Evolutionary conservation across 2,329 filamentous ascomycete species (phyloP), one percentile per base, ranked within the genome.

Genomic region (Emericellopsis cladophorae): DNA sequence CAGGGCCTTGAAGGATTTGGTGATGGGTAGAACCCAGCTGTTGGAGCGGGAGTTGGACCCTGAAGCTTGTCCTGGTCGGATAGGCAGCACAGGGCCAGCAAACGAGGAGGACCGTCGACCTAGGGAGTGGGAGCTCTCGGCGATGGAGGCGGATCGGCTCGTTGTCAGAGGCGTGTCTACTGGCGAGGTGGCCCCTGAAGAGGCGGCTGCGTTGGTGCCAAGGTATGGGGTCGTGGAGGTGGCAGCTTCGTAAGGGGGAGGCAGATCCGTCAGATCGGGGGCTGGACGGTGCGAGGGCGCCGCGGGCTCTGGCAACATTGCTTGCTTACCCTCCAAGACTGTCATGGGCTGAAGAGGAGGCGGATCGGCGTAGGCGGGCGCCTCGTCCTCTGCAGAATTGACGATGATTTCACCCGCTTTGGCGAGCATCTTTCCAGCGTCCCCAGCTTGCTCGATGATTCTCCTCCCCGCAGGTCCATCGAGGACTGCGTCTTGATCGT

Each of bases 1-100:
- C 42, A 62, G 51, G 10, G 58, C 60, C 16, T 57, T 61, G 48
- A 61, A 57, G 0, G 57, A 56, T 18, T 55, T 51, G 3, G 54
- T 54, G 21, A 64, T 26, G 37, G 23, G 14, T 4, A 10, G 5
- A 4, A 23, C 14, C 15, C n/a, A 23, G 36, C 16, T 22, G 16
- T 18, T 22, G 36, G 16, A n/a, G 16, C 12, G 21, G 3, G 16
- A 24, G 8, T 6, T n/a, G 10, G 24, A 31, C n/a, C 12, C 22
- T 22, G 15, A 29, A 35, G 38, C 24, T 14, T 11, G 14, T 22
- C 21, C 29, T 29, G 29, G 10, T 38, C 36, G 15, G 26, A 18
- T n/a, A 22, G 14, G 12, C 26, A 3, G 26, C 26, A 12, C n/a
- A 35, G 35, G 36, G 16, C 10, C 16, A 21, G 10, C 37, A 14